Evolutionary conservation across 208 protist genomes (phyloP), one percentile per base, ranked within the genome.

Genomic region (Acanthamoeba healyi): DNA sequence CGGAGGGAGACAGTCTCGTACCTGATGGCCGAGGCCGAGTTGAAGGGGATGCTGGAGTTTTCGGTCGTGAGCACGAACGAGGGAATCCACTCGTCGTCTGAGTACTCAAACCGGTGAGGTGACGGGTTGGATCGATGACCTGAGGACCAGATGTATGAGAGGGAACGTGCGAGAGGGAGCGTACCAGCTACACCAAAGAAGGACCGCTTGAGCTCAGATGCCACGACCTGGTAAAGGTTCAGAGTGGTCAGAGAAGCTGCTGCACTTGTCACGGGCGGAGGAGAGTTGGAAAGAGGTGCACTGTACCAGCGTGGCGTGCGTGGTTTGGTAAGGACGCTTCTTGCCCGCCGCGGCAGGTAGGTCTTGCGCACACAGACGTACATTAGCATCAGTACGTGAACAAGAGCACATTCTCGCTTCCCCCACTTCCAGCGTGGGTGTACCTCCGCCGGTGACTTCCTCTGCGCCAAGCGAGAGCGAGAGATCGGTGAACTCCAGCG

Each of bases 21-120:
- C 70, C 38, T 38, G 36, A 79, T 44, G 36, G 70, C 70, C 70
- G 70, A 79, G 26, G 70, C 70, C 0, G 70, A 79, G 70, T 79
- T 79, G 44, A 87, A 87, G 42, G 79, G 79, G 15, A 87, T 61
- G 32, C 7, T 26, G 3, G 79, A 44, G 6, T 54, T 87, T 22
- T 87, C 79, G 44, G 79, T 87, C 5, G 79, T 87, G 10, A 87
- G 9, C 7, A 87, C 36, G 0, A 87, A 34, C 7, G 29, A 61
- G 9, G 79, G 79, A 87, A 61, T 32, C 46, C 42, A 54, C 2
- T 6, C 24, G 46, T 58, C 44, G 7, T 87, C 49, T 54, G 79
- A 67, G 5, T 67, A 22, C 12, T 4, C 44, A 12, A 4, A 49
- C 44, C n/a, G 44, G 44, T 49, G 9, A 49, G 44, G 44, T 49